phyloP scores from a whole-genome alignment of 2,329 filamentous ascomycete genomes.

The Tolypocladium cylindrosporum region DNA sequence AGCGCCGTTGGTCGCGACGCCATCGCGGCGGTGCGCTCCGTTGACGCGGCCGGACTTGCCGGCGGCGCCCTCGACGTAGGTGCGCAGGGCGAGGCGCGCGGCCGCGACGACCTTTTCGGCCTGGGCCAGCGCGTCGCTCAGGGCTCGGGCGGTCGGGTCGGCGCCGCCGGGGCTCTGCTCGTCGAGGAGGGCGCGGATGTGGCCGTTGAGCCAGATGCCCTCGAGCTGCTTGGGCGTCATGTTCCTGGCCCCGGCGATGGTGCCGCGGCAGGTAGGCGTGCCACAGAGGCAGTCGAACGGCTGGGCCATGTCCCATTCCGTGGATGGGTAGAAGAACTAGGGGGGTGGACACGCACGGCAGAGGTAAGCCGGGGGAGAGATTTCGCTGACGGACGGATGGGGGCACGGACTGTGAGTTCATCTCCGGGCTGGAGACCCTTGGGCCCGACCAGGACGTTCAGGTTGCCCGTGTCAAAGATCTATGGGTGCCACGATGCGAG shows the following conservation, averaged over 20 bases:
- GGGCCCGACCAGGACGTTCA: slow-evolving; percentile 48
- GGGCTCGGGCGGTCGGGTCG: slow-evolving; percentile 31
- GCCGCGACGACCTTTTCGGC: slow-evolving; percentile 38
- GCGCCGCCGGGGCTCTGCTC: slow-evolving; percentile 20
- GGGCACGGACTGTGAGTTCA: slow-evolving; percentile 41
- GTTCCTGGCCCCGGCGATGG: slow-evolving; percentile 52
- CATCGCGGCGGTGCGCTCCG: slow-evolving; percentile 6
- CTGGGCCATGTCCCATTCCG: slow-evolving; percentile 66
- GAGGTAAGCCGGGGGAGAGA: neutral
- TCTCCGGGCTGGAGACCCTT: slow-evolving; percentile 44
- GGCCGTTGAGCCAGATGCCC: slow-evolving; percentile 51
- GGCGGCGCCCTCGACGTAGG: slow-evolving; percentile 19
- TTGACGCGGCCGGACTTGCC: slow-evolving; percentile 7
- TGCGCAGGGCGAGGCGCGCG: slow-evolving; percentile 30
- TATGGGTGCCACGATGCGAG: slow-evolving; percentile 13
- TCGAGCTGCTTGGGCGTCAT: slow-evolving; percentile 45
- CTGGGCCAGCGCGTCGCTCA: slow-evolving; percentile 31
- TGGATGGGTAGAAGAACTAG: slow-evolving; percentile 65
- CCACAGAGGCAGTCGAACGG: slow-evolving; percentile 58
- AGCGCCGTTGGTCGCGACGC: neutral
- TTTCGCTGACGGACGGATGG: neutral
- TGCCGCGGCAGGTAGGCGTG: slow-evolving; percentile 45
- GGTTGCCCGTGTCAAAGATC: slow-evolving; percentile 50
- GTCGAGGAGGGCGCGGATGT: slow-evolving; percentile 46
- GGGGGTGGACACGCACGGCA: neutral